These are phyloP conservation scores for Angomonas deanei DNA, from an alignment of 208 protist genomes.

Conservation along the genomic window DNA sequence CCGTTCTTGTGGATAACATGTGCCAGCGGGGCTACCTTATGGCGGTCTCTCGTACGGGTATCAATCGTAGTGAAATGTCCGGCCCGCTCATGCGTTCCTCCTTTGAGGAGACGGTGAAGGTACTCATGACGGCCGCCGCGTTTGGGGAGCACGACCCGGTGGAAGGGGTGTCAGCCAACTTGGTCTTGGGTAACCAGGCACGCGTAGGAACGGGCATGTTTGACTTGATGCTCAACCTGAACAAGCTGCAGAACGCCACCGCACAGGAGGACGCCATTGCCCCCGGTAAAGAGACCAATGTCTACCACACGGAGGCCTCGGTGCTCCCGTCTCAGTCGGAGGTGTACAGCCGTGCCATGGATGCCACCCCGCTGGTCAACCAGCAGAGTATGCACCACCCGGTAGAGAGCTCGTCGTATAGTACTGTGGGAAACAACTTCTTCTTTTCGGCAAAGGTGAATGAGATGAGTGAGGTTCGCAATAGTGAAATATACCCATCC, in stretches of 20 bases:
- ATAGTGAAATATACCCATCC: constrained; percentile 37
- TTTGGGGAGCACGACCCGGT: constrained; percentile 95
- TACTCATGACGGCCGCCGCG: constrained; percentile 96
- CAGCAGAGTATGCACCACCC: constrained; percentile 44
- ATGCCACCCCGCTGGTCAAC: constrained; percentile 71
- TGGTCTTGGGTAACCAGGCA: constrained; percentile 97
- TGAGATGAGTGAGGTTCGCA: constrained; percentile 62
- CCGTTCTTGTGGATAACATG: constrained; percentile 98
- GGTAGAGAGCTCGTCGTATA: constrained; percentile 10
- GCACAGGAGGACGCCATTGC: constrained; percentile 74
- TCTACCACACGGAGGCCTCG: constrained; percentile 76
- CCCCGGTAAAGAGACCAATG: constrained; percentile 59
- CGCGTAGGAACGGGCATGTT: constrained; percentile 97
- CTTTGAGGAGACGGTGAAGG: constrained; percentile 99
- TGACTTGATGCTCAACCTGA: constrained; percentile 94
- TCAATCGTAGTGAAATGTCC: constrained; percentile 93
- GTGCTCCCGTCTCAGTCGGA: constrained; percentile 33
- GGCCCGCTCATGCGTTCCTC: constrained; percentile 97
- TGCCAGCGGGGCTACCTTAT: constrained; percentile 95
- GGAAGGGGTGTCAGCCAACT: constrained; percentile 95
- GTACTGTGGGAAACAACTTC: constrained; percentile 4
- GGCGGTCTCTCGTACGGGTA: constrained; percentile 95
- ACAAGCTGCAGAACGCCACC: constrained; percentile 81
- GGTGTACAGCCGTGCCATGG: constrained; percentile 19
- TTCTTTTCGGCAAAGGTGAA: constrained; percentile 14